Percentiles rank a stretch among this genome's conserved stretches.
These are phyloP conservation scores for Lojkania enalia DNA, from an alignment of 2,329 filamentous ascomycete genomes.

Conservation along the genomic window DNA sequence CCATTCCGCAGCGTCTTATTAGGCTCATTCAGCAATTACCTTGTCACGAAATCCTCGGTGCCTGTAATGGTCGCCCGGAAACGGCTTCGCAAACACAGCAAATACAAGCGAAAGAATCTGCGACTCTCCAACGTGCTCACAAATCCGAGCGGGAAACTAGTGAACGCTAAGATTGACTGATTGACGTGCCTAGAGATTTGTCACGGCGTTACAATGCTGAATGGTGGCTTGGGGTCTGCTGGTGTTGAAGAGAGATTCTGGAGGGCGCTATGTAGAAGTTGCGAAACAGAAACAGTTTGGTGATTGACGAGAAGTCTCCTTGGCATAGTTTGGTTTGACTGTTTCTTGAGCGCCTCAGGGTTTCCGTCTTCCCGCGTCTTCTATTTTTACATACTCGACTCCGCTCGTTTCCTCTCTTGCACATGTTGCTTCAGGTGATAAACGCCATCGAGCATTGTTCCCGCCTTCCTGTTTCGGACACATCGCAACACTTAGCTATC, in stretches of 20 bases:
- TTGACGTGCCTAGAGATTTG: conserved; percentile 34
- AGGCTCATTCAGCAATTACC: conserved; percentile 95
- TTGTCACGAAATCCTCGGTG: conserved; percentile 94
- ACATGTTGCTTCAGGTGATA: conserved; percentile 20
- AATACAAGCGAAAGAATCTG: conserved; percentile 71
- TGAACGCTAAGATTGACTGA: conserved; percentile 75
- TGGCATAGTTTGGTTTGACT: conserved; percentile 24
- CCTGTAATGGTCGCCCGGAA: conserved; percentile 98
- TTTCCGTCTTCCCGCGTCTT: conserved; percentile 12
- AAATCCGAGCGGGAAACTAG: conserved; percentile 68
- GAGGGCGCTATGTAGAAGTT: conserved; percentile 17
- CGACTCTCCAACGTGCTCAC: conserved; percentile 81
- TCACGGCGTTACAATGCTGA: conserved; percentile 28
- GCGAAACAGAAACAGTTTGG: conserved; percentile 42
- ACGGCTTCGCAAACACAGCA: conserved; percentile 82
- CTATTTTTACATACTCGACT: conserved; percentile 12
- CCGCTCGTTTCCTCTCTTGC: conserved; percentile 15
- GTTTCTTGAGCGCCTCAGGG: conserved; percentile 17
- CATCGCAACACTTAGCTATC: neutral
- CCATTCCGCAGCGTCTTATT: conserved; percentile 72
- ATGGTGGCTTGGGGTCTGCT: too few relatives aligned
- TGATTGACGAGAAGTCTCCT: conserved; percentile 17
- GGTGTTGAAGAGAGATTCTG: conserved; percentile 11
- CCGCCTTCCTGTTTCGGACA: conserved; percentile 10
- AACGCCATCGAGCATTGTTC: conserved; percentile 7